These are phyloP conservation scores for Staphylotrichum tortipilum DNA, from an alignment of 495 filamentous ascomycete genomes.

Conservation along the genomic window DNA sequence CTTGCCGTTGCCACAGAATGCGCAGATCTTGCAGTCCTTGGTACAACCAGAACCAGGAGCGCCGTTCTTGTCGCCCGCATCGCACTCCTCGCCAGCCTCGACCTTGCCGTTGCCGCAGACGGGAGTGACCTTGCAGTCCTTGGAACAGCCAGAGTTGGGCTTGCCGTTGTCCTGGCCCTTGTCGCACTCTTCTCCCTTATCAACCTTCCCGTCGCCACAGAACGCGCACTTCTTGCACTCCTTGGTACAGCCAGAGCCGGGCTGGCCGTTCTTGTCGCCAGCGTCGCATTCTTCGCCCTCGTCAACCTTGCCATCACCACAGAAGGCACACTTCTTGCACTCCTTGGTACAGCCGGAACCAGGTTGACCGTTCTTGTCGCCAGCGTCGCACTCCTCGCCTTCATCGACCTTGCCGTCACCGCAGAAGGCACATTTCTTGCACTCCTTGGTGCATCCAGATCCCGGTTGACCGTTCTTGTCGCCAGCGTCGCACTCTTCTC, in stretches of 20 bases:
- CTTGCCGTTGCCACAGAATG: conserved; percentile 5
- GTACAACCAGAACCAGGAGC: not conserved
- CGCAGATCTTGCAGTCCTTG: not conserved
- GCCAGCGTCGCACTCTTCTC: conserved; percentile 11
- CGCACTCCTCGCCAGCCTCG: conserved; percentile 11
- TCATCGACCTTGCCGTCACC: conserved; percentile 1
- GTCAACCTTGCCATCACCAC: conserved; percentile 10
- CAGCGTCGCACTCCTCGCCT: conserved; percentile 7
- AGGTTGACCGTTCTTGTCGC: conserved; percentile 6
- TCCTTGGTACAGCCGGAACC: conserved; percentile 3
- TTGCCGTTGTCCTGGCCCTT: conserved; percentile 8
- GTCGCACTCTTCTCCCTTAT: conserved; percentile 11
- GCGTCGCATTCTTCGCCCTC: conserved; percentile 10
- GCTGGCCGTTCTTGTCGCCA: not conserved
- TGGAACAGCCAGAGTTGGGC: conserved; percentile 6
- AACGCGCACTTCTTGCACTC: conserved; percentile 1
- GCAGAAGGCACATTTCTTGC: not conserved
- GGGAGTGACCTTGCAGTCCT: conserved; percentile 5
- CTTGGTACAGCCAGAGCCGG: not conserved
- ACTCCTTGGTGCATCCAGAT: not conserved
- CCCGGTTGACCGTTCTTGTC: not conserved
- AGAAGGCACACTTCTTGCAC: conserved; percentile 8
- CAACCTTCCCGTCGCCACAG: conserved; percentile 7
- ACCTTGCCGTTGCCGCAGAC: conserved; percentile 13
- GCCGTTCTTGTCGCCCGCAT: conserved; percentile 4